A percentile compares a stretch with the other conserved stretches of the same genome.
Evolutionary conservation across 805 yeast genomes (phyloP).

Genomic region (Vanderwaltozyma yarrowii): DNA sequence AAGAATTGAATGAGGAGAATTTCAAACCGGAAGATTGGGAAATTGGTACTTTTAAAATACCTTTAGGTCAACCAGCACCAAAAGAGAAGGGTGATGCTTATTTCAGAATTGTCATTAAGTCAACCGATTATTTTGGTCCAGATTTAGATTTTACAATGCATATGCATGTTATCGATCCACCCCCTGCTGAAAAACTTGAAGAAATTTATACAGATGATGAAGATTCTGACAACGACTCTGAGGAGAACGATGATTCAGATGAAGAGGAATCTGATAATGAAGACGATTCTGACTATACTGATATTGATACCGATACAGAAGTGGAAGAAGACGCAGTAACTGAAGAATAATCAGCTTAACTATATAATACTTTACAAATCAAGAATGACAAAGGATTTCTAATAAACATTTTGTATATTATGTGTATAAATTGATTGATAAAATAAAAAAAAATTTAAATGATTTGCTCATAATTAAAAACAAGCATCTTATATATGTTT

Average conservation of each 20-base stretch:
- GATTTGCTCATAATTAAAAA: not conserved
- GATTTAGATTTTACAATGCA: constrained; percentile 65
- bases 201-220: constrained; percentile 55
- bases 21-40: constrained; percentile 31
- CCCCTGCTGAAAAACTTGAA: constrained; percentile 31
- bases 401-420: not conserved
- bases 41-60: constrained; percentile 68
- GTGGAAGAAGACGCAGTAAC: constrained; percentile 24
- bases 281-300: constrained; percentile 25
- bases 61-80: constrained; percentile 72
- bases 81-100: constrained; percentile 50
- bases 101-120: constrained; percentile 61
- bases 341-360: too few species aligned
- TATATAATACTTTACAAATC: too few species aligned
- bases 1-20: constrained; percentile 24
- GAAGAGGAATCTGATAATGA: constrained; percentile 50
- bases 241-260: constrained; percentile 50
- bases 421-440: not conserved
- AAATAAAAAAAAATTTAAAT: not conserved
- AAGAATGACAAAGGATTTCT: too few species aligned
- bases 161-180: constrained; percentile 59
- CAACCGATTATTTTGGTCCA: constrained; percentile 70
- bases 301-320: constrained; percentile 30
- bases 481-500: constrained; percentile 3
- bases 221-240: constrained; percentile 38